Conservation (phyloP, 2,329 filamentous ascomycete species). For the Botrytis cinerea region DNA sequence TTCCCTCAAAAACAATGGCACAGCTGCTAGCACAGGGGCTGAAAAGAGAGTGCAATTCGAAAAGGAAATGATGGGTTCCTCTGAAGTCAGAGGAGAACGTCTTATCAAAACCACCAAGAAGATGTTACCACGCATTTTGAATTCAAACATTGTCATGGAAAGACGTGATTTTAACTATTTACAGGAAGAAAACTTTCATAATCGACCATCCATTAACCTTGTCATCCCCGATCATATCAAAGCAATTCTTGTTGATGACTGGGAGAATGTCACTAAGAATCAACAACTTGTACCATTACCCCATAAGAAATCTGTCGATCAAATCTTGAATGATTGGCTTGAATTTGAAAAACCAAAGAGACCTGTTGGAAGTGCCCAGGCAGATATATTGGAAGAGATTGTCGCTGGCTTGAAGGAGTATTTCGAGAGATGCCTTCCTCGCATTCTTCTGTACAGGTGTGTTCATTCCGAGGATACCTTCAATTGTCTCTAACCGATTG, state of each 20-base stretch:
- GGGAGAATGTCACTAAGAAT: slow-evolving; percentile 98
- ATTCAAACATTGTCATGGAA: not conserved
- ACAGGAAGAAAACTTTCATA: slow-evolving; percentile 86
- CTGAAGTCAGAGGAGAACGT: slow-evolving; percentile 23
- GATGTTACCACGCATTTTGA: slow-evolving; percentile 13
- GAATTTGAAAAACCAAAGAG: slow-evolving; percentile 68
- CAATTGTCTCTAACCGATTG: not conserved
- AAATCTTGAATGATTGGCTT: slow-evolving; percentile 80
- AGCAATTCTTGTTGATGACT: slow-evolving; percentile 92
- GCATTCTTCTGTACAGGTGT: slow-evolving; percentile 81
- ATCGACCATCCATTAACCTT: slow-evolving; percentile 81
- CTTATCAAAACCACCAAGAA: slow-evolving; percentile 16
- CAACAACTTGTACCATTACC: slow-evolving; percentile 86
- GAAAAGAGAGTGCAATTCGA: slow-evolving; percentile 3
- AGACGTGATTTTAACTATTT: slow-evolving; percentile 23
- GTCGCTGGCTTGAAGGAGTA: slow-evolving; percentile 86
- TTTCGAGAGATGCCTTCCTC: slow-evolving; percentile 86
- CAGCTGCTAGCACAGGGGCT: not conserved
- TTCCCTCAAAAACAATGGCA: not conserved
- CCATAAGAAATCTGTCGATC: slow-evolving; percentile 69
- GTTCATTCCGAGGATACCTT: slow-evolving; percentile 28
- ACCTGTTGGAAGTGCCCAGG: slow-evolving; percentile 65
- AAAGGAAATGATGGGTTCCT: not conserved
- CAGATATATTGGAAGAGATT: slow-evolving; percentile 88
- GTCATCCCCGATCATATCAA: slow-evolving; percentile 88